These are phyloP conservation scores for Aspergillus sp. DNA, from an alignment of 2,329 filamentous ascomycete genomes.

Conservation along the genomic window DNA sequence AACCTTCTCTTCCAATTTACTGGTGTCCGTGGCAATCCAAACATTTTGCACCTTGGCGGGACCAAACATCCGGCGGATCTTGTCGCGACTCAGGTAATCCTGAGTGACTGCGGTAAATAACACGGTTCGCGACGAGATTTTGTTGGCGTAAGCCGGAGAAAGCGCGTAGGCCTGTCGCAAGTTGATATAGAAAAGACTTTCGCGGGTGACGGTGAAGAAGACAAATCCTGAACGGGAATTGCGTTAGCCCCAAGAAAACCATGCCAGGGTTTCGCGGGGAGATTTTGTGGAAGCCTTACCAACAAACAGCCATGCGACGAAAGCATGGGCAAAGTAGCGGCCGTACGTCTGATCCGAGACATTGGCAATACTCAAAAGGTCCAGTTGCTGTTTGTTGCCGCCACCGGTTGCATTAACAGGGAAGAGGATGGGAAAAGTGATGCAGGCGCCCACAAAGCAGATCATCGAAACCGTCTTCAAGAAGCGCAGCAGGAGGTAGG, in stretches of 20 bases:
- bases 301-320: slow-evolving; percentile 79
- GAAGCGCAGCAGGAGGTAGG: slow-evolving; percentile 87
- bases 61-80: slow-evolving; percentile 77
- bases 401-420: slow-evolving; percentile 86
- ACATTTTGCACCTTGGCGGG: slow-evolving; percentile 72
- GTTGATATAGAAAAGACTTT: slow-evolving; percentile 89
- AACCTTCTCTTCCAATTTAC: slow-evolving; percentile 76
- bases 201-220: slow-evolving; percentile 82
- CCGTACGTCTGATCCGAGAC: slow-evolving; percentile 57
- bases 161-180: slow-evolving; percentile 88
- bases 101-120: slow-evolving; percentile 83
- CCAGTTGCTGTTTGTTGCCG: slow-evolving; percentile 63
- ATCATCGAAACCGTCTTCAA: slow-evolving; percentile 75
- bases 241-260: not conserved
- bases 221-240: slow-evolving; percentile 62
- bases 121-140: slow-evolving; percentile 86
- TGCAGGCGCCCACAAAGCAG: slow-evolving; percentile 76
- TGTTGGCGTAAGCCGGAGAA: slow-evolving; percentile 77
- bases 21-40: slow-evolving; percentile 78
- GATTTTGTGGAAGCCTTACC: slow-evolving; percentile 36
- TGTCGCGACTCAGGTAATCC: slow-evolving; percentile 73
- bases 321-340: slow-evolving; percentile 78
- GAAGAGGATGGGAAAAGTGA: slow-evolving; percentile 87
- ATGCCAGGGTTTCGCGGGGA: not conserved
- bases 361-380: slow-evolving; percentile 78